These are phyloP conservation scores for Russula vinacea DNA, from an alignment of 768 basidiomycete genomes.

Conservation along the genomic window DNA sequence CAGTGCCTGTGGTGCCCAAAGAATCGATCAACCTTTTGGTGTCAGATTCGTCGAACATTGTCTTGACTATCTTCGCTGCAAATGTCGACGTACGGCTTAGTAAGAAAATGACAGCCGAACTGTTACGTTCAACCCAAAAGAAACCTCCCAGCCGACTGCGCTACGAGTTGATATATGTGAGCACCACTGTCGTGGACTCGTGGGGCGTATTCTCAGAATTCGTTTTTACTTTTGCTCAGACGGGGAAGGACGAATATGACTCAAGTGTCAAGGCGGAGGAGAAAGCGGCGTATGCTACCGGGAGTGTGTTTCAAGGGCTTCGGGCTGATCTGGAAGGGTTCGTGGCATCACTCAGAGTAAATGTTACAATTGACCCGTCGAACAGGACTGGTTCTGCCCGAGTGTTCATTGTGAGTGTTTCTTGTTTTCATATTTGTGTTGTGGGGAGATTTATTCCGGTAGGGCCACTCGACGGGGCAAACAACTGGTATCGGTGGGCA, in stretches of 20 bases:
- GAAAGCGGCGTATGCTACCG: constrained; percentile 54
- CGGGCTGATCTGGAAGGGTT: constrained; percentile 84
- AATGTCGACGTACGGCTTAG: constrained; percentile 62
- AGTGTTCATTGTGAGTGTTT: constrained; percentile 71
- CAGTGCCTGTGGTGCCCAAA: constrained; percentile 35
- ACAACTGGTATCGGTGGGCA: constrained; percentile 79
- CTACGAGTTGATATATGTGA: constrained; percentile 82
- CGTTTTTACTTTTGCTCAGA: constrained; percentile 43
- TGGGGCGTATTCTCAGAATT: not conserved
- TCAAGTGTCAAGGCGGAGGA: constrained; percentile 67
- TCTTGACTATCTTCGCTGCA: constrained; percentile 63
- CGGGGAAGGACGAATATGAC: constrained; percentile 78
- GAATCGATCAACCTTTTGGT: constrained; percentile 34
- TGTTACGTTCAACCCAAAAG: constrained; percentile 93
- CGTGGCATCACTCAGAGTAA: constrained; percentile 28
- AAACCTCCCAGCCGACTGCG: constrained; percentile 73
- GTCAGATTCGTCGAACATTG: constrained; percentile 52
- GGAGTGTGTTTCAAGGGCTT: constrained; percentile 83
- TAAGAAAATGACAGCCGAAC: constrained; percentile 64
- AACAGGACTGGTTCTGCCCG: constrained; percentile 62
- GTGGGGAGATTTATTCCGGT: constrained; percentile 12
- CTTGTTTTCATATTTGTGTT: not conserved
- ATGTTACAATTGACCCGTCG: not conserved
- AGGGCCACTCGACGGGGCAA: constrained; percentile 90
- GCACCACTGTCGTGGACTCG: constrained; percentile 32